Percentiles rank a stretch among this genome's conserved stretches.
These are phyloP conservation scores for Poa annua DNA, from an alignment of 176 grass and related monocot species.

Conservation along the genomic window DNA sequence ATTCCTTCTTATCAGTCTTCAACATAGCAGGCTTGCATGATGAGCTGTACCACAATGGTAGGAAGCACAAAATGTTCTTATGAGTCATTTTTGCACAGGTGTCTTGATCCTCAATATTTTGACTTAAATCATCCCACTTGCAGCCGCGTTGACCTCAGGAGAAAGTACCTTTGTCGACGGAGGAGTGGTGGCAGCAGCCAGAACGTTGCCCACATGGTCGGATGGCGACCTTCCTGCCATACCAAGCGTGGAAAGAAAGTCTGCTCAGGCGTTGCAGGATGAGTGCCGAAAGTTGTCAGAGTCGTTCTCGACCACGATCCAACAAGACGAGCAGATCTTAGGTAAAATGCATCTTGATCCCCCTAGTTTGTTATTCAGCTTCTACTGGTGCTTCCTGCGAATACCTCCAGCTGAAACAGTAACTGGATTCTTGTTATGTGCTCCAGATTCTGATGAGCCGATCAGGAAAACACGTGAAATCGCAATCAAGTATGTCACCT, in stretches of 20 bases:
- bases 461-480: slow-evolving; percentile 76
- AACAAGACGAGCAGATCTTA: slow-evolving; percentile 73
- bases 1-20: slow-evolving; percentile 90
- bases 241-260: slow-evolving; percentile 81
- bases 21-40: slow-evolving; percentile 86
- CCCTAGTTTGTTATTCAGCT: neutral
- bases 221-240: slow-evolving; percentile 78
- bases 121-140: slow-evolving; percentile 25
- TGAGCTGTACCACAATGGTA: slow-evolving; percentile 87
- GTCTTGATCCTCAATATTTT: slow-evolving; percentile 12
- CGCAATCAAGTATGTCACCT: slow-evolving; percentile 64
- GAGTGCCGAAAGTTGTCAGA: slow-evolving; percentile 73
- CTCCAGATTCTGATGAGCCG: slow-evolving; percentile 69
- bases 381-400: neutral
- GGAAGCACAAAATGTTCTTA: slow-evolving; percentile 32
- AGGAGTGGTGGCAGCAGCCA: slow-evolving; percentile 86
- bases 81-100: neutral
- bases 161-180: slow-evolving; percentile 79
- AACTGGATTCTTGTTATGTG: neutral
- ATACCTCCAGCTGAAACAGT: neutral
- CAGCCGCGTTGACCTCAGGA: slow-evolving; percentile 61
- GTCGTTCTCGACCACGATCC: slow-evolving; percentile 72
- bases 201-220: slow-evolving; percentile 88
- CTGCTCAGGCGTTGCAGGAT: slow-evolving; percentile 70
- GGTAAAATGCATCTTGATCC: slow-evolving; percentile 40